Base-by-base conservation (phyloP, 495 filamentous ascomycete genomes). In the Physcia stellaris region DNA sequence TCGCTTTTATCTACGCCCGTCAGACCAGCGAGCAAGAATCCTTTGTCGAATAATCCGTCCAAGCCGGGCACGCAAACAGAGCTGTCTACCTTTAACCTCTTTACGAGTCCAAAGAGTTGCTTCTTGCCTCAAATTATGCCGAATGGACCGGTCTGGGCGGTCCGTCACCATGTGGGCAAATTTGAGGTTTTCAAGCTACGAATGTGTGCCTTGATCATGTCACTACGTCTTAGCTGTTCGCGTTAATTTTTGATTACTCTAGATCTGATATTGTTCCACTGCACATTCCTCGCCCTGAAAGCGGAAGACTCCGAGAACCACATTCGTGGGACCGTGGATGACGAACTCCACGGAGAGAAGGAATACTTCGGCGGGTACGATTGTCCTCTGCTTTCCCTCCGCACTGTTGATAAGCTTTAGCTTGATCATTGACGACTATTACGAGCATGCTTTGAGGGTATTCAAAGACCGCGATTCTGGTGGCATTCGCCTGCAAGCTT, bases 191-290 rank as follows among this genome's bases (percentile, higher is more conserved):
- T 9, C 27, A 4, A 41, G 22, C 19, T 48, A 45, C 16, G 46
- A 48, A 27, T 17, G 46, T 48, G 5, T 50, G 35, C n/a, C 0
- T 21, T 5, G 1, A 15, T 19, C 40, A 24, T 10, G 2, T 21
- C 15, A 21, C 22, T n/a, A n/a, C n/a, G n/a, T n/a, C n/a, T 40
- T 74, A 31, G 37, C 27, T 40, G 28, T 15, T n/a, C n/a, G 12
- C 5, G 11, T 13, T 23, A 15, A 22, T 24, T 37, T 3, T 26
- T 37, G 4, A 13, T 13, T 7, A 6, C 6, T 3, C 2, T 18
- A 77, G 74, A 60, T 42, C 75, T 93, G 74, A 80, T 86, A 10
- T 60, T 83, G 1, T 90, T 93, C 54, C 82, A 80, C 54, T 79
- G 72, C 56, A 73, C 77, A 0, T 82, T 88, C 48, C 57, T 83